Base-by-base conservation (phyloP, 2,329 filamentous ascomycete genomes). In the Neofusicoccum laricinum region DNA sequence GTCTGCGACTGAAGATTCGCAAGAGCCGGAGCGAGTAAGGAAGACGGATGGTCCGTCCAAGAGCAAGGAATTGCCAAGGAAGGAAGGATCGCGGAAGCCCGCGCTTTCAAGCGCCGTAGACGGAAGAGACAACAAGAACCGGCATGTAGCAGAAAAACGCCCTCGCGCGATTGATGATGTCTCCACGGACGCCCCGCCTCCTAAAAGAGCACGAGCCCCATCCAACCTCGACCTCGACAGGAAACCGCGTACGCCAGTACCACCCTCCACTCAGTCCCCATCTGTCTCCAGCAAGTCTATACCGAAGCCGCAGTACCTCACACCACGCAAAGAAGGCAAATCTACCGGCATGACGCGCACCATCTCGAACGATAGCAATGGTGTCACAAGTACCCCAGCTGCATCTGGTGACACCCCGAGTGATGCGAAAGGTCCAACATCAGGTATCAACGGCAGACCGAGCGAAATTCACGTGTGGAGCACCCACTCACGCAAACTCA, bases 401-500 rank as follows among this genome's bases (percentile, higher is more conserved):
- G 72, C 72, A 32, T 74, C 73, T 32, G 75, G 69, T 3, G 65
- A 48, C 21, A 61, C 69, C 17, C 75, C 74, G 41, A 73, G 73
- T 30, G 61, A 63, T 65, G 64, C 17, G 71, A 73, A 55, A 63
- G 66, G 58, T 15, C 65, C 14, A 71, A 76, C 45, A 46, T 64
- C 21, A 46, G 71, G 73, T 7, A 19, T 73, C 12, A 74, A 70
- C 40, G 69, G 65, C 21, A 73, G 71, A 63, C 55, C 71, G 71
- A 51, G 69, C 72, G 73, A 76, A 10, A 74, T 76, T 4, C 68
- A 75, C 14, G 68, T 75, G 1, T 76, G 80, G 66, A 74, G 75
- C 7, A 70, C 74, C 1, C 73, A 76, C 19, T 79, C 78, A 14
- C 72, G 72, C 57, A 78, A 77, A 36, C 69, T 79, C 48, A 78